Evolutionary conservation across 345 rosid genomes (phyloP), one percentile per base, ranked within the genome.

Genomic region (Pugionium cornutum): DNA sequence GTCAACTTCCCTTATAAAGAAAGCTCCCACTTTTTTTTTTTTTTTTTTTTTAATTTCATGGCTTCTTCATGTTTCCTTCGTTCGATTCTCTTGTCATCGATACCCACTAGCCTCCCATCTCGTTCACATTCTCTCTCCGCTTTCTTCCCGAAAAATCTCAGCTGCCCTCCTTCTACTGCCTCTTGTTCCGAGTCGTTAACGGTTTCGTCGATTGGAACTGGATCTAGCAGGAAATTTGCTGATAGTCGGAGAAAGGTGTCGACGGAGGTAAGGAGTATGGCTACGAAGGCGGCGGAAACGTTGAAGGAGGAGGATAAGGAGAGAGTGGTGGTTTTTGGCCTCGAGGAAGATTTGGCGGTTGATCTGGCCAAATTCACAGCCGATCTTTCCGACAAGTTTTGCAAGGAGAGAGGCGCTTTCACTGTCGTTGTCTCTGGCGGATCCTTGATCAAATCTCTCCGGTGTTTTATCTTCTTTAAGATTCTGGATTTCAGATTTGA

Each of bases 341-440:
- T 79, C 1, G 95, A 90, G 74, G 92, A 87, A 64, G 83, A 78
- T 62, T 62, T 85, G 39, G 84, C 95, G 2, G 74, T 67, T 55
- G 78, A 87, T 9, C 68, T 90, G 35, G 90, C 95, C 3, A 82
- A 86, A 62, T 86, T 80, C 83, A 78, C 85, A 0, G 86, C 90
- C 2, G 72, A 84, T 68, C 76, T 90, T 41, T 86, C 97, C 0
- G 82, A 75, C 3, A 87, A 83, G 82, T 88, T 79, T 43, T 66
- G 77, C 9, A 82, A 82, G 33, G 88, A 82, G 75, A 84, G 87
- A 72, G 86, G 92, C 4, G 76, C 77, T 51, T 90, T 90, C 78
- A 80, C 90, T 9, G 89, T 90, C 61, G 96, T 84, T 44, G 51
- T 90, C 66, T 88, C 96, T 25, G 97, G 97, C 18, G 97, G 97